phyloP scores from a whole-genome alignment of 2,329 filamentous ascomycete species.

The Ciborinia camelliae region DNA sequence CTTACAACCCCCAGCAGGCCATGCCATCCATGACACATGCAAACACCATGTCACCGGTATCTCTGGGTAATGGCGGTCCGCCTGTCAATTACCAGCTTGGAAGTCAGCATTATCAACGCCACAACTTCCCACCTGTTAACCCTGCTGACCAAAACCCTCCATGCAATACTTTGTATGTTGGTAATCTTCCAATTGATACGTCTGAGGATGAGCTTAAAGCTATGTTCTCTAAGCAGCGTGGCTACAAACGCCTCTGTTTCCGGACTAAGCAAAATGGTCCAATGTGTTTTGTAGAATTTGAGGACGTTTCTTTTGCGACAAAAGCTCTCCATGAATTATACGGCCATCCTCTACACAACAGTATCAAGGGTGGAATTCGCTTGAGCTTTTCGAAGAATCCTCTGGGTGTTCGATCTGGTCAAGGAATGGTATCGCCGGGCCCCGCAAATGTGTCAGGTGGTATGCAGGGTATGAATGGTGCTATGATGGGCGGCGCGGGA shows the following conservation, averaged over 20 bases:
- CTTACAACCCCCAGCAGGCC: slow-evolving; percentile 28
- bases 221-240: slow-evolving; percentile 87
- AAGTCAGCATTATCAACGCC: slow-evolving; percentile 55
- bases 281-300: slow-evolving; percentile 99
- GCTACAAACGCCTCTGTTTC: slow-evolving; percentile 94
- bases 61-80: slow-evolving; percentile 44
- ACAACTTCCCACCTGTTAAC: slow-evolving; percentile 80
- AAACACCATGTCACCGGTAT: slow-evolving; percentile 54
- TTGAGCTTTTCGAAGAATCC: slow-evolving; percentile 98
- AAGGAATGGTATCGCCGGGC: slow-evolving; percentile 43
- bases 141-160: slow-evolving; percentile 95
- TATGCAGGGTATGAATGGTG: slow-evolving; percentile 56
- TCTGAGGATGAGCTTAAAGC: slow-evolving; percentile 94
- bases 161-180: slow-evolving; percentile 96
- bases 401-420: slow-evolving; percentile 80
- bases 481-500: slow-evolving; percentile 45
- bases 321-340: slow-evolving; percentile 89
- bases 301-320: slow-evolving; percentile 87
- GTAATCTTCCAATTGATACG: slow-evolving; percentile 90
- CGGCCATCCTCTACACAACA: slow-evolving; percentile 82
- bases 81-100: slow-evolving; percentile 53
- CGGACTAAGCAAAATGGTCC: slow-evolving; percentile 91
- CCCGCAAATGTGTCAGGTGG: slow-evolving; percentile 43
- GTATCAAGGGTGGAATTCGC: slow-evolving; percentile 89
- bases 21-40: slow-evolving; percentile 36